Evolutionary conservation across 345 rosid genomes (phyloP).

Genomic region (Euphorbia lathyris): DNA sequence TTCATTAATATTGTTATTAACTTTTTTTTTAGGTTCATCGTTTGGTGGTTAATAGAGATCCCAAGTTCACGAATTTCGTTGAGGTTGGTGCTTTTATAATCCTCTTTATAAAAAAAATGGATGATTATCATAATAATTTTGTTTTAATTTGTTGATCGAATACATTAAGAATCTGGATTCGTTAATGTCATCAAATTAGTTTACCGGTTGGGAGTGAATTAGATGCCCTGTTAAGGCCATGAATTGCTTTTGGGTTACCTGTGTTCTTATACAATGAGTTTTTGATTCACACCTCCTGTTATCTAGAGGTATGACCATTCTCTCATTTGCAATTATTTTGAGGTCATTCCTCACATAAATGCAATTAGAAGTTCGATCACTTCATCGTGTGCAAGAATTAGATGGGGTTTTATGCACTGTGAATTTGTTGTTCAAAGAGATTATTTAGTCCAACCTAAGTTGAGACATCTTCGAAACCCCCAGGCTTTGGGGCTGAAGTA

Average conservation of each 20-base stretch:
- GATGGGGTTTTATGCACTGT: not conserved
- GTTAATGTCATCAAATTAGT: not conserved
- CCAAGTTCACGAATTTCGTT: slow-evolving; percentile 91
- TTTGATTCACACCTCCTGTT: not conserved
- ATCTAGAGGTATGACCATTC: no score
- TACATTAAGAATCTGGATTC: not conserved
- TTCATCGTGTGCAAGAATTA: not conserved
- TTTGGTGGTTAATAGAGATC: slow-evolving; percentile 89
- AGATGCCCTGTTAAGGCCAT: not conserved
- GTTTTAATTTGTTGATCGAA: not conserved
- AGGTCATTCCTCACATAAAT: not conserved
- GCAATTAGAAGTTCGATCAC: no score
- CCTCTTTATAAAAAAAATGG: not conserved
- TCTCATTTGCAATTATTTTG: not conserved
- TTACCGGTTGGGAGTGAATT: not conserved
- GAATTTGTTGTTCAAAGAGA: not conserved
- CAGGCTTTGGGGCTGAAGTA: no score
- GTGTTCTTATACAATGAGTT: not conserved
- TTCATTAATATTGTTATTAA: not conserved
- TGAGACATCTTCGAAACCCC: no score
- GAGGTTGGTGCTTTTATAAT: slow-evolving; percentile 53
- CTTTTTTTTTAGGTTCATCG: slow-evolving; percentile 70
- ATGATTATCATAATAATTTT: not conserved
- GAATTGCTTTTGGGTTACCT: not conserved
- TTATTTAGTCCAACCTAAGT: not conserved